Percentiles rank a stretch among this genome's conserved stretches.
Evolutionary conservation across 352 stramenopile species (phyloP).

Genomic region (Thalassiosira sp.): DNA sequence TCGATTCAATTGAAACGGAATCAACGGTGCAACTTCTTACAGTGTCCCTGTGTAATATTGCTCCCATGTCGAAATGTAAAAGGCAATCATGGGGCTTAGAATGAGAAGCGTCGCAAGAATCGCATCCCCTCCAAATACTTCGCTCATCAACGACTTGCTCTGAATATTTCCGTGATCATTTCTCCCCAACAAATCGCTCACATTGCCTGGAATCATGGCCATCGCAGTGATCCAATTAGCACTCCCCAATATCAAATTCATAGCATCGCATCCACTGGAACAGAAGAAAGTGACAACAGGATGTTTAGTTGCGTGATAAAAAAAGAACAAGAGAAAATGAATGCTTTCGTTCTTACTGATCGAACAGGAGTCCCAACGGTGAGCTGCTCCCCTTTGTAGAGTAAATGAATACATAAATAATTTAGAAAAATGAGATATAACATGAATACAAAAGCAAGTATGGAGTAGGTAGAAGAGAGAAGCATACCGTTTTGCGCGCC

Average conservation of each 20-base stretch:
- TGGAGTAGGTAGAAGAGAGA: too few species aligned
- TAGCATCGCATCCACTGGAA: conserved; percentile 85
- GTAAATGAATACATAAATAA: too few species aligned
- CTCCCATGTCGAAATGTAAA: conserved; percentile 98
- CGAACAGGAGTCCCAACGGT: conserved; percentile 96
- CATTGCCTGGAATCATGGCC: conserved; percentile 47
- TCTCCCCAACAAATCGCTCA: conserved; percentile 47
- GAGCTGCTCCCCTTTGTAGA: conserved; percentile 89
- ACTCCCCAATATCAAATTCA: conserved; percentile 88
- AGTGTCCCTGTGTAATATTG: conserved; percentile 96
- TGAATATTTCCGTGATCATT: conserved; percentile 27
- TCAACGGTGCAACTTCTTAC: too few species aligned
- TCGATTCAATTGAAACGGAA: too few species aligned
- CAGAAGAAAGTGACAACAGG: too few species aligned
- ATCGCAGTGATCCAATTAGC: conserved; percentile 83
- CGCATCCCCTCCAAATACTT: conserved; percentile 80
- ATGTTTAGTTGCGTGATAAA: too few species aligned
- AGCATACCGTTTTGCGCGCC: conserved; percentile 92
- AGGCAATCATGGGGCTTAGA: conserved; percentile 86
- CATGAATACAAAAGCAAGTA: too few species aligned
- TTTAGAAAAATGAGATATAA: too few species aligned
- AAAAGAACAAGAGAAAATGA: too few species aligned
- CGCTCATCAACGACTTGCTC: conserved; percentile 25
- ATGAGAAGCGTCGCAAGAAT: conserved; percentile 67
- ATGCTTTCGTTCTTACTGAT: too few species aligned